Conservation (phyloP, 164 flowering plant genomes). For the Protea cynaroides region DNA sequence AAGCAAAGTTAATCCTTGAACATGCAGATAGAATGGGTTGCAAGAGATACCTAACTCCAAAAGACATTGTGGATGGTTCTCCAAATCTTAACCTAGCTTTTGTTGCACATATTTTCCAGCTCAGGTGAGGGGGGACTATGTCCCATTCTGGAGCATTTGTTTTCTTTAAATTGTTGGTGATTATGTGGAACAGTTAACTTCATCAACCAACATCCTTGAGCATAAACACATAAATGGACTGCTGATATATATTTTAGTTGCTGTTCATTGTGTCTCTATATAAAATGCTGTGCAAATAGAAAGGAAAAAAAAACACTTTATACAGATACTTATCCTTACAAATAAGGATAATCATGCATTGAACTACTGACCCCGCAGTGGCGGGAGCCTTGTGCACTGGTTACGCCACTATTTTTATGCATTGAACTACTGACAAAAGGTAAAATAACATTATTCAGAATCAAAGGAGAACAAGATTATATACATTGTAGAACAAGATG, state of each 20-base stretch:
- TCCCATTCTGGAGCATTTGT: neutral
- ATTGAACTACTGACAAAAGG: too few relatives aligned
- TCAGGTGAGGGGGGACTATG: slow-evolving; percentile 46
- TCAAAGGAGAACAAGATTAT: too few relatives aligned
- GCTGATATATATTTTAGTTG: neutral
- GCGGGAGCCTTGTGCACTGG: too few relatives aligned
- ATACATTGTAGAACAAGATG: too few relatives aligned
- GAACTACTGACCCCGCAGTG: too few relatives aligned
- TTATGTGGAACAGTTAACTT: neutral
- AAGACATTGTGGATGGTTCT: slow-evolving; percentile 90
- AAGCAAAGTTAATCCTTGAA: slow-evolving; percentile 76
- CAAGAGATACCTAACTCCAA: slow-evolving; percentile 81
- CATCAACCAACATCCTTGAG: neutral
- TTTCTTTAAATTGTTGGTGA: neutral
- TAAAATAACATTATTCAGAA: too few relatives aligned
- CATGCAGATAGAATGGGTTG: slow-evolving; percentile 96
- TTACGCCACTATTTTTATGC: too few relatives aligned
- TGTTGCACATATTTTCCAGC: slow-evolving; percentile 92
- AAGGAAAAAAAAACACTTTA: too few relatives aligned
- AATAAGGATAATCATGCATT: too few relatives aligned
- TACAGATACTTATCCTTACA: too few relatives aligned
- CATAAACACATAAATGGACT: neutral
- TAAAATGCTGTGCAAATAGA: too few relatives aligned
- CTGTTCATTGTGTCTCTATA: too few relatives aligned
- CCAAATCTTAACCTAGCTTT: slow-evolving; percentile 93